Conservation (phyloP, 305 asterid genomes). For the Andrographis paniculata region DNA sequence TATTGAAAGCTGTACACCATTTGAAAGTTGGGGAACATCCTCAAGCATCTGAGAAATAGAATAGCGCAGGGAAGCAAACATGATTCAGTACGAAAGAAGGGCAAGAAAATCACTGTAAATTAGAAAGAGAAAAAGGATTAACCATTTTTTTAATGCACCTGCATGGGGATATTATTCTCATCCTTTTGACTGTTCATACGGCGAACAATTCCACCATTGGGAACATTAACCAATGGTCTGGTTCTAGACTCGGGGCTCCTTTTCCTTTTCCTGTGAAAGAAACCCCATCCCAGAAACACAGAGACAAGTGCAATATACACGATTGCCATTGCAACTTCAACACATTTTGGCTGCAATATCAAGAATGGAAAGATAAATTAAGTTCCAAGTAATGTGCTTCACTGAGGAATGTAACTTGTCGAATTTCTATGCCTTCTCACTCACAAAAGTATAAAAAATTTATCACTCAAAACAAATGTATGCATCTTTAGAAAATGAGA, state of each 20-base stretch:
- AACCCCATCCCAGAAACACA: slow-evolving; percentile 89
- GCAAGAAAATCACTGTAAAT: background rate
- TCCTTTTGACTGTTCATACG: slow-evolving; percentile 74
- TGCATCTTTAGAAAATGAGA: too few relatives aligned
- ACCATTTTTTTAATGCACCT: too few relatives aligned
- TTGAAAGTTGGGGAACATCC: slow-evolving; percentile 80
- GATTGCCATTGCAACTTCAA: slow-evolving; percentile 77
- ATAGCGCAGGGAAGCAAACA: too few relatives aligned
- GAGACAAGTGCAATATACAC: slow-evolving; percentile 65
- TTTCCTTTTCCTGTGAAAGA: slow-evolving; percentile 55
- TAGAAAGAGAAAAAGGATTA: too few relatives aligned
- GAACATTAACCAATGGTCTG: slow-evolving; percentile 68
- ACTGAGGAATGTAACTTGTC: slow-evolving; percentile 2
- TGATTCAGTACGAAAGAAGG: background rate
- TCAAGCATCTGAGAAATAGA: slow-evolving; percentile 66
- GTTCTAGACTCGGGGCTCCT: slow-evolving; percentile 48
- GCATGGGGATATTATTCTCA: slow-evolving; percentile 93
- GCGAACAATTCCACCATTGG: slow-evolving; percentile 65
- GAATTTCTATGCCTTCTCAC: background rate
- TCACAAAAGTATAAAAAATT: too few relatives aligned
- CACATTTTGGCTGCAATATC: slow-evolving; percentile 96
- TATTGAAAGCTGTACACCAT: slow-evolving; percentile 82
- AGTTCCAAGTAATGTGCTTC: slow-evolving; percentile 7
- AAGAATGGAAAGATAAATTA: slow-evolving; percentile 17
- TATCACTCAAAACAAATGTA: too few relatives aligned